A percentile compares a stretch with the other conserved stretches of the same genome.
These are phyloP conservation scores for Mucor piriformis DNA, from an alignment of 371 early-diverging fungal genomes.

Conservation along the genomic window DNA sequence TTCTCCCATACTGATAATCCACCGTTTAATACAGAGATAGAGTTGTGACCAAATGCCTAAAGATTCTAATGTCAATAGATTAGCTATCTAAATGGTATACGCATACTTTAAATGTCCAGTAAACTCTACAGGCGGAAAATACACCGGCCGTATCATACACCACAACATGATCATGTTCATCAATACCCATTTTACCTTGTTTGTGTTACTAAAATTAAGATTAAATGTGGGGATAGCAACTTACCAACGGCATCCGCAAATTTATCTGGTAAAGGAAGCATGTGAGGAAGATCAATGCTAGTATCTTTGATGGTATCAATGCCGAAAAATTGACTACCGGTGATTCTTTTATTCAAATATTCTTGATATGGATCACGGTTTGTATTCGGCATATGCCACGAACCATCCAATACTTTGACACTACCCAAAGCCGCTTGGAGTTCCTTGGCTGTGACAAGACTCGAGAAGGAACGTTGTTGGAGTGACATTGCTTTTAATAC, in stretches of 20 bases:
- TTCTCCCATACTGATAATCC: slow-evolving; percentile 83
- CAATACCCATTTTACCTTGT: slow-evolving; percentile 69
- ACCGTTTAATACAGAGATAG: slow-evolving; percentile 87
- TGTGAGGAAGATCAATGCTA: slow-evolving; percentile 71
- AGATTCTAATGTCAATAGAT: neutral
- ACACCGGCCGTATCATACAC: slow-evolving; percentile 77
- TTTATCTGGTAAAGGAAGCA: slow-evolving; percentile 69
- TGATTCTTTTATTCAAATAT: slow-evolving; percentile 61
- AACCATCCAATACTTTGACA: slow-evolving; percentile 83
- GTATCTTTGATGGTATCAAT: slow-evolving; percentile 77
- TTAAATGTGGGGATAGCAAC: neutral
- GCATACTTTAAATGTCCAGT: slow-evolving; percentile 81
- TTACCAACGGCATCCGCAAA: slow-evolving; percentile 68
- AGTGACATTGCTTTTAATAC: no score
- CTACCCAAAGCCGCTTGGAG: slow-evolving; percentile 32
- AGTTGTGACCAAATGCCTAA: slow-evolving; percentile 82
- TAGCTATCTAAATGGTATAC: neutral
- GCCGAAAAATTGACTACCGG: slow-evolving; percentile 71
- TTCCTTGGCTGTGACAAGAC: slow-evolving; percentile 34
- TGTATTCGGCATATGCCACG: slow-evolving; percentile 86
- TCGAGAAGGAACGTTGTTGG: slow-evolving; percentile 22
- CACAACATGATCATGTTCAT: slow-evolving; percentile 72
- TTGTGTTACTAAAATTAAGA: neutral
- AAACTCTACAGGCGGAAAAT: slow-evolving; percentile 75
- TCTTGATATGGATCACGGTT: slow-evolving; percentile 71